Evolutionary conservation across 169 alveolate species (phyloP).

Genomic region (Babesia caballi): DNA sequence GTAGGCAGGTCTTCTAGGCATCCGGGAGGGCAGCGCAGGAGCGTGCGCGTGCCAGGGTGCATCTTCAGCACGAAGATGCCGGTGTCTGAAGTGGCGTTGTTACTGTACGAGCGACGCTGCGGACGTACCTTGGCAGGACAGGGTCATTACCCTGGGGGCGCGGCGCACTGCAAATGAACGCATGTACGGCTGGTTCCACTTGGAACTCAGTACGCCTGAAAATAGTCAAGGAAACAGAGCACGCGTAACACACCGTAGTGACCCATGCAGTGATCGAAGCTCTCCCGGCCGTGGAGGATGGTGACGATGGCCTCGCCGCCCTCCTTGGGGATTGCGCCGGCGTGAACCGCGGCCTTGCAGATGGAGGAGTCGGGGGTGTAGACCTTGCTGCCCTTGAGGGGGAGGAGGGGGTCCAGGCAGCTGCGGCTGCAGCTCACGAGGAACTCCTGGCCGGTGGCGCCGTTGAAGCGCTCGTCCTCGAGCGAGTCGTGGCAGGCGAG

Average conservation of each 20-base stretch:
- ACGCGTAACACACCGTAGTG: constrained; percentile 66
- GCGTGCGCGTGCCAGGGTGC: constrained; percentile 71
- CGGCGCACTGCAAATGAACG: constrained; percentile 77
- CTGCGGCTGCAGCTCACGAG: constrained; percentile 67
- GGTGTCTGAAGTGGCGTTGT: constrained; percentile 55
- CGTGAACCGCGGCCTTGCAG: constrained; percentile 86
- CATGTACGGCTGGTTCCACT: constrained; percentile 69
- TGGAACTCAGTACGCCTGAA: constrained; percentile 47
- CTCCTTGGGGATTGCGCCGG: constrained; percentile 71
- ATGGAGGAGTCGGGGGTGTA: constrained; percentile 84
- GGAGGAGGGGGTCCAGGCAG: constrained; percentile 63
- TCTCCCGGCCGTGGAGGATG: constrained; percentile 67
- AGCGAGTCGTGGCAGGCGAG: constrained; percentile 51
- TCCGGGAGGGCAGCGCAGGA: constrained; percentile 80
- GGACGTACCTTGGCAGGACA: constrained; percentile 57
- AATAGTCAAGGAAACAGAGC: constrained; percentile 10
- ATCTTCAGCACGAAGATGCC: constrained; percentile 71
- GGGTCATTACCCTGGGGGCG: constrained; percentile 68
- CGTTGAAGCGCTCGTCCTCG: constrained; percentile 64
- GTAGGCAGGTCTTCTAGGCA: constrained; percentile 71
- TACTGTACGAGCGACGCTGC: neutral
- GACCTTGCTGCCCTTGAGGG: constrained; percentile 70
- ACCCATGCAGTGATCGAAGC: constrained; percentile 71
- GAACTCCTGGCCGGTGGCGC: constrained; percentile 72
- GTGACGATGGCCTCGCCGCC: constrained; percentile 71